Base-by-base conservation (phyloP, 129 eudicot species). In the Kitagawia praeruptora region DNA sequence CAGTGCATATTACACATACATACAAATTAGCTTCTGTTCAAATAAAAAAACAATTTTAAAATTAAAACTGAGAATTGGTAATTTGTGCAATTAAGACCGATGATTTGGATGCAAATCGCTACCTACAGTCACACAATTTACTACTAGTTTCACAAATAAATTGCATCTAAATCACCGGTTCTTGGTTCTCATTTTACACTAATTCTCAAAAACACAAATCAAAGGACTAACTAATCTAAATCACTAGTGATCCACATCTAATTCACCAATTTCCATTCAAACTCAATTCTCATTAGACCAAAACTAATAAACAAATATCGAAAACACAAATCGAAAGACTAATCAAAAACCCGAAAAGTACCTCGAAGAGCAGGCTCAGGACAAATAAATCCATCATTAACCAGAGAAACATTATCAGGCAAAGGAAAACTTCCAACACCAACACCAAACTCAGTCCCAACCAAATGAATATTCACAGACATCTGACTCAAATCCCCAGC, bases 381-480 rank as follows among this genome's bases (percentile, higher is more conserved):
- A 89, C 99, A 96, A 78, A 86, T 21, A 82, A 82, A 96, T 1
- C 99, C 99, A 76, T 92, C 98, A 80, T 92, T 96, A 31, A 67
- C 99, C 34, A 96, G 79, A n/a, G 89, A 80, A 5, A 96, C 81
- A 88, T 96, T 96, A 3, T 11, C 14, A 5, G 98, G 98, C 98
- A 92, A 83, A n/a, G 99, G 99, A 54, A 86, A 89, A 69, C 11
- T 67, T 0, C 88, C 78, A 5, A 83, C 67, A 70, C 82, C 93
- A 49, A 92, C 89, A 21, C 99, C 99, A 74, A 92, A 96, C 80
- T 92, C 93, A 14, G 99, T 96, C 21, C 99, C 99, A 46, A 90
- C 80, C 70, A 96, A 66, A 27, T 89, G 85, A 12, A 92, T 85
- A 85, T 3, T 46, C 37, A 75, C 93, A 19, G 90, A 82, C 98